Conservation (phyloP, 2,329 filamentous ascomycete species). For the Clonostachys chloroleuca region DNA sequence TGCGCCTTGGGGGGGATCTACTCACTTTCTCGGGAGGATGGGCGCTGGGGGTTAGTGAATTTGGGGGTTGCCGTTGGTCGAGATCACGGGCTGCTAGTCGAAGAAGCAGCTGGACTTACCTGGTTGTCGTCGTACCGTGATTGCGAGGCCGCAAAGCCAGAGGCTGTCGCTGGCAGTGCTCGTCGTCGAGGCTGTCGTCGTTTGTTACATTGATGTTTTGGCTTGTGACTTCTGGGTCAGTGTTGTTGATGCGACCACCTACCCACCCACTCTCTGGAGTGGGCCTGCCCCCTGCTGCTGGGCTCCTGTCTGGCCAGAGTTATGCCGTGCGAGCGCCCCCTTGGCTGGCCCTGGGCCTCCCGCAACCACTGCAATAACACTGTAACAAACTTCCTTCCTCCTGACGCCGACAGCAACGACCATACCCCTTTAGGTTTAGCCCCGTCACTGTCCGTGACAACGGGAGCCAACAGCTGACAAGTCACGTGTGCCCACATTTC, state of each 20-base stretch:
- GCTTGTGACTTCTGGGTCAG: slow-evolving; percentile 11
- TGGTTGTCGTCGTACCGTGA: neutral
- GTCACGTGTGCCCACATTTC: too few relatives aligned
- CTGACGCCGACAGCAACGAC: slow-evolving; percentile 1
- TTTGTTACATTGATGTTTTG: slow-evolving; percentile 13
- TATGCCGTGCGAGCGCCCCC: too few relatives aligned
- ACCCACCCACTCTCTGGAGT: neutral
- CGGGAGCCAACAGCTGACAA: neutral
- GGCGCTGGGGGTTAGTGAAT: too few relatives aligned
- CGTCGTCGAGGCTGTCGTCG: neutral
- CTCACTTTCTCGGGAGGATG: too few relatives aligned
- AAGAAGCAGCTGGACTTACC: neutral
- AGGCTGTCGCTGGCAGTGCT: slow-evolving; percentile 1
- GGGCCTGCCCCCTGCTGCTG: neutral
- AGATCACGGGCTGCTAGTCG: too few relatives aligned
- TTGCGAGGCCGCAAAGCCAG: slow-evolving; percentile 4
- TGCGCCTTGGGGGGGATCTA: too few relatives aligned
- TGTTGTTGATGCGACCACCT: slow-evolving; percentile 10
- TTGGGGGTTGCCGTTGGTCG: too few relatives aligned
- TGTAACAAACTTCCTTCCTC: too few relatives aligned
- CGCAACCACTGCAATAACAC: too few relatives aligned
- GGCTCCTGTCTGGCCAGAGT: neutral
- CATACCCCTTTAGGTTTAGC: slow-evolving; percentile 1
- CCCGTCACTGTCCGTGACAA: slow-evolving; percentile 1
- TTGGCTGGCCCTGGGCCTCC: too few relatives aligned